Base-by-base conservation (phyloP, 2,329 filamentous ascomycete species). In the Microcyclospora tardicrescens region DNA sequence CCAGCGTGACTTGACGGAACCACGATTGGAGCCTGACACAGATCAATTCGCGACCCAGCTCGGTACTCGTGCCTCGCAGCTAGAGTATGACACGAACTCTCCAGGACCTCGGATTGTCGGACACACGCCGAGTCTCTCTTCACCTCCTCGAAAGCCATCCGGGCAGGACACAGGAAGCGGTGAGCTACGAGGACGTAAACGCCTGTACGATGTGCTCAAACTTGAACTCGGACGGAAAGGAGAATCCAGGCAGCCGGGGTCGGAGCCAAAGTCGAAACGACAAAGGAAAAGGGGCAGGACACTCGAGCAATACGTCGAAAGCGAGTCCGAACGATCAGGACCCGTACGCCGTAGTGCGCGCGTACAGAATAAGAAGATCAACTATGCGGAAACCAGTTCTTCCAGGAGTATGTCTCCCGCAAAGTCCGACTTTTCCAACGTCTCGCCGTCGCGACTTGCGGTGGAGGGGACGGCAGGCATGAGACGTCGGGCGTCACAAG, bases 271-370 rank as follows among this genome's bases (percentile, higher is more conserved):
- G 10, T 16, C 35, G 11, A 13, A 13, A n/a, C 13, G 12, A 11
- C 35, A 28, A 38, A 38, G 32, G 36, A 33, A 38, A 28, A 16
- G n/a, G 27, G 16, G 36, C 14, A 33, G 12, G 29, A 13, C 14
- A 4, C 4, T 24, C 8, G 19, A 24, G 19, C 19, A 24, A 24
- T 8, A 24, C 8, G 19, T 24, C 19, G 19, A 24, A 24, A 24
- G 19, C 19, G 19, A 24, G 19, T 24, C 19, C 19, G 19, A 24
- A 24, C 19, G 19, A 24, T 24, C 19, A 24, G 19, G 19, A 19
- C 35, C 12, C 8, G 31, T 45, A 5, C 43, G 47, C 12, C 43
- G 45, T 31, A 50, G 47, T 35, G 24, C 36, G 1, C 46, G 47
- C 19, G 41, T 41, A 8, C 43, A 36, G 6, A 39, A 39, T 32